Evolutionary conservation across 2,329 filamentous ascomycete genomes (phyloP).

Genomic region (Colletotrichum gigasporum): DNA sequence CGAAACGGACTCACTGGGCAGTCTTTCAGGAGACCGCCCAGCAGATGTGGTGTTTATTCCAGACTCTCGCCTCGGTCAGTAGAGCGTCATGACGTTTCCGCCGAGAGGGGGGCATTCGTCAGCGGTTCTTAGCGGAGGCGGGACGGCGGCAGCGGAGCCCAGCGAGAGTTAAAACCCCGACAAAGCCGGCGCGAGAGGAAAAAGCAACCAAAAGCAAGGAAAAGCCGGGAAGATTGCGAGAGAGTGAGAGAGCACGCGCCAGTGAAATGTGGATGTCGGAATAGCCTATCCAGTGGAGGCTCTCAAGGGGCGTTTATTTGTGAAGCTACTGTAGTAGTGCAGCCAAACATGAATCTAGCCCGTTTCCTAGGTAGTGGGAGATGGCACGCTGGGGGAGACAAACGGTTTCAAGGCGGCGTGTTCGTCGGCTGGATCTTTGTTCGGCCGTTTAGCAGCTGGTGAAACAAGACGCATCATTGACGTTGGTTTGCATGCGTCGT

Average conservation of each 20-base stretch:
- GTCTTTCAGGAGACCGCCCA: too few relatives aligned
- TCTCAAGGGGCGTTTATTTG: slow-evolving; percentile 1
- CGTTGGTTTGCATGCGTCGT: neutral
- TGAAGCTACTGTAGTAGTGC: neutral
- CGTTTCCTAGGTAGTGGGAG: neutral
- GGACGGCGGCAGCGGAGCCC: neutral
- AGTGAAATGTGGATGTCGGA: slow-evolving; percentile 5
- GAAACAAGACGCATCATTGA: slow-evolving; percentile 5
- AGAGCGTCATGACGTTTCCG: neutral
- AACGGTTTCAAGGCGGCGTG: neutral
- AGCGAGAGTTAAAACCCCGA: too few relatives aligned
- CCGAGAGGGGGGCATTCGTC: slow-evolving; percentile 8
- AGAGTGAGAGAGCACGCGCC: neutral
- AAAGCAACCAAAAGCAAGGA: neutral
- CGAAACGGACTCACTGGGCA: neutral
- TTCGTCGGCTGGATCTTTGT: neutral
- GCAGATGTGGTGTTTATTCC: too few relatives aligned
- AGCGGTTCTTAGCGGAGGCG: slow-evolving; percentile 3
- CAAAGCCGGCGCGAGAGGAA: neutral
- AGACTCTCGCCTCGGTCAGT: neutral
- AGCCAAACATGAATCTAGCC: neutral
- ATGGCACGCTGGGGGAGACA: neutral
- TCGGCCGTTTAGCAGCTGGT: neutral
- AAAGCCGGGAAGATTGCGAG: neutral
- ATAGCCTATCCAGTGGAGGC: slow-evolving; percentile 17